Evolutionary conservation across 495 filamentous ascomycete species (phyloP).

Genomic region (Mytilinidion resinicola): DNA sequence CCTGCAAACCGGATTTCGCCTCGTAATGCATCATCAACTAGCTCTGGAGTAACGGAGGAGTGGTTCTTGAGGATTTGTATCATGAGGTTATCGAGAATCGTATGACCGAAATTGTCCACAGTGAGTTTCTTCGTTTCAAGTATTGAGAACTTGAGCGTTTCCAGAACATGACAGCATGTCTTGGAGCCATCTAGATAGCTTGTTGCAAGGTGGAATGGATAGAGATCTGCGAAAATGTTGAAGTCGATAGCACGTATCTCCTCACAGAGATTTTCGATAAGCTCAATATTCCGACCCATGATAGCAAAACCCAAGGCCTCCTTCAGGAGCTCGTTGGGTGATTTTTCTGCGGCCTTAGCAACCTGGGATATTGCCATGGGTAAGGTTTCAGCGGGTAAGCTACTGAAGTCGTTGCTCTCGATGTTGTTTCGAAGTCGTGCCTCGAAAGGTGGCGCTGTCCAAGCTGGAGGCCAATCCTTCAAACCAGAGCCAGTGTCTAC

Average conservation of each 20-base stretch:
- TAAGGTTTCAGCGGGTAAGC: conserved; percentile 17
- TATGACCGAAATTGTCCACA: conserved; percentile 36
- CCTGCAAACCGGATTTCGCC: background rate
- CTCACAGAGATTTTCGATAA: conserved; percentile 9
- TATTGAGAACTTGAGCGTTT: background rate
- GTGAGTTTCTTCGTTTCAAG: conserved; percentile 17
- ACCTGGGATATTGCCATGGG: conserved; percentile 31
- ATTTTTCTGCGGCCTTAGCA: conserved; percentile 23
- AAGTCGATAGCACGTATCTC: background rate
- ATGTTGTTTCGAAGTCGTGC: conserved; percentile 28
- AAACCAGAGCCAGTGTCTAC: no score
- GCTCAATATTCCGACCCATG: conserved; percentile 34
- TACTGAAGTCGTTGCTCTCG: conserved; percentile 36
- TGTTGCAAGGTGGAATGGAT: conserved; percentile 39
- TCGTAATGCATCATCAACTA: conserved; percentile 22
- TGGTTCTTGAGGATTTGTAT: conserved; percentile 39
- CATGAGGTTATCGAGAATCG: conserved; percentile 41
- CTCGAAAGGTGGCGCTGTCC: conserved; percentile 4
- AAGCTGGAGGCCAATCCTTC: conserved; percentile 25
- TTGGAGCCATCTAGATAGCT: conserved; percentile 38
- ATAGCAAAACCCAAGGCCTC: conserved; percentile 41
- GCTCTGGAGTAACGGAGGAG: conserved; percentile 27
- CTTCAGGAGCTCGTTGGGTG: conserved; percentile 27
- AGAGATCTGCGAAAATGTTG: conserved; percentile 25
- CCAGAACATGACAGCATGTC: conserved; percentile 36